Evolutionary conservation across 495 filamentous ascomycete species (phyloP), one percentile per base, ranked within the genome.

Genomic region (Podospora comata): DNA sequence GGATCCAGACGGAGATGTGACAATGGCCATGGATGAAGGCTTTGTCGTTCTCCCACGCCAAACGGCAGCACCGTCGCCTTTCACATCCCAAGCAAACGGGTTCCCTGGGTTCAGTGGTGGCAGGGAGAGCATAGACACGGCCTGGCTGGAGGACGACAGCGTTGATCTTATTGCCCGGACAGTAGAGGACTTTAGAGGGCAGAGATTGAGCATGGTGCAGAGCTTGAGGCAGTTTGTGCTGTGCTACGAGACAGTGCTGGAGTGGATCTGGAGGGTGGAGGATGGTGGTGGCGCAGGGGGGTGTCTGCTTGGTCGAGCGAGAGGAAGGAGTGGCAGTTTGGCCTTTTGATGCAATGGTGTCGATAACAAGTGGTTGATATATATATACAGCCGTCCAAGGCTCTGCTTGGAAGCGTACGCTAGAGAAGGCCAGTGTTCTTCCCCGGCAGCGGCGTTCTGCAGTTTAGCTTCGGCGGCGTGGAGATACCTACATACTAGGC

Each of bases 161-260:
- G 68, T 90, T 2, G 96, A 99, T 77, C 78, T 98, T 67, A 85
- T 99, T 59, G 88, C 89, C 65, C 89, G 88, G 74, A 93, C 92
- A 0, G 94, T 99, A 4, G 89, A 92, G 70, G 92, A 97, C 74
- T 96, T 99, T 74, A 84, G 95, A 39, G 83, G 82, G 7, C 96
- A 99, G 79, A 82, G 95, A 66, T 79, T 97, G 6, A 97, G 93
- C 79, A 98, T 98, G 95, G 94, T 99, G 65, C 95, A 99, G 79
- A 97, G 91, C 71, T 81, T 99, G 69, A 86, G 92, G 69, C 95
- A 99, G 78, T 99, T 90, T 79, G 94, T 97, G 65, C 85, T 99
- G 54, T 99, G 95, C 75, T 99, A 99, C 76, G 95, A 99, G 79
- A 96, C 91, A 30, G 85, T 97, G 7, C 80, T 97, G 56, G 95